Conservation (phyloP, 768 basidiomycete genomes). For the Dioszegia hungarica region DNA sequence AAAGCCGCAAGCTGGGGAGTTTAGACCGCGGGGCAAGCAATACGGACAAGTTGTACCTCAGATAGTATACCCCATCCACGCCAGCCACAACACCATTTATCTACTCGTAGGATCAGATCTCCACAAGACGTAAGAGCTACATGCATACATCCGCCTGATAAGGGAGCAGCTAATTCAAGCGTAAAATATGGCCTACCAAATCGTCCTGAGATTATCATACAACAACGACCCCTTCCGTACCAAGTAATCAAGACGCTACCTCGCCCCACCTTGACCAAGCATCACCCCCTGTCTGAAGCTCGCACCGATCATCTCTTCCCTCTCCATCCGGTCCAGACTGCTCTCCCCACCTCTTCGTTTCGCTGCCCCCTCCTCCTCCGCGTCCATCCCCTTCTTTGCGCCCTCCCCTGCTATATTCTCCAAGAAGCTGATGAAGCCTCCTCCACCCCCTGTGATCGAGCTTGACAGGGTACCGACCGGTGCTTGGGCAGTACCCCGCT, state of each 20-base stretch:
- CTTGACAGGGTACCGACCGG: no score
- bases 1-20: no score
- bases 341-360: neutral
- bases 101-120: neutral
- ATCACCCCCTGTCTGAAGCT: constrained; percentile 6
- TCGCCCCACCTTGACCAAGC: neutral
- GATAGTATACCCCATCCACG: no score
- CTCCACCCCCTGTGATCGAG: neutral
- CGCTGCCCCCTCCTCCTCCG: neutral
- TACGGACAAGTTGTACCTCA: no score
- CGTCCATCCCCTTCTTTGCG: neutral
- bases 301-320: constrained; percentile 7
- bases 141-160: neutral
- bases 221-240: neutral
- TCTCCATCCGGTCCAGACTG: neutral
- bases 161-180: no score
- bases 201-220: neutral
- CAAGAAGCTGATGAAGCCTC: neutral
- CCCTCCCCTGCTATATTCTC: neutral
- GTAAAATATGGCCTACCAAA: no score
- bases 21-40: no score
- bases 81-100: no score
- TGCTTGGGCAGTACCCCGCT: neutral
- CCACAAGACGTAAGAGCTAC: neutral
- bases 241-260: neutral